Base-by-base conservation (phyloP, 2,329 filamentous ascomycete species). In the Fusarium sp. region DNA sequence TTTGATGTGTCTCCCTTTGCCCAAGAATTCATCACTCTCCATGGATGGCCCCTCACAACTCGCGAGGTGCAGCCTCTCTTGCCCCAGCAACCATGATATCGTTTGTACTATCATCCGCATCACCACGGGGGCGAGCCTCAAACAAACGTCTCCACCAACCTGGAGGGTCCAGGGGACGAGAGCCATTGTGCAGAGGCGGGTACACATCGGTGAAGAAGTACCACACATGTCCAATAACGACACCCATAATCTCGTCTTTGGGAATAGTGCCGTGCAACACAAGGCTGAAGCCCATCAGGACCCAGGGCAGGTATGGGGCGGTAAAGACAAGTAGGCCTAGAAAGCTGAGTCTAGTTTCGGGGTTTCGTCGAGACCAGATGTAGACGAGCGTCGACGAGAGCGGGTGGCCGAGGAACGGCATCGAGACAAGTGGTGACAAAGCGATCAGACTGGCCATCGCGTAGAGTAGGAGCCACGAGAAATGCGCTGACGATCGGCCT, bases 121-220 rank as follows among this genome's bases (percentile, higher is more conserved):
- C 81, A 26, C 80, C 75, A 29, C 71, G 73, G 31, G 74, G 78
- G 43, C 80, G 79, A n/a, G 83, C 80, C 65, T 89, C 93, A 72
- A 97, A 97, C 15, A 98, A 73, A 38, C 93, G 85, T 55, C 91
- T 85, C 94, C 94, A 99, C 89, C 92, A 97, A 57, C 81, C 79
- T 0, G 95, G 95, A 34, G 95, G 94, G 70, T 97, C 94, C 43
- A 99, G 82, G 1, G 95, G 95, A 53, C 91, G 85, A 47, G 90
- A 89, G 15, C 92, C 92, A 63, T 90, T 88, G 77, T 97, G 91
- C 39, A 97, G 85, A 4, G 93, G 91, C 4, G 95, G 95, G 76
- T 97, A 99, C 13, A 99, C 93, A 75, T 99, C 95, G 58, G 89
- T 91, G 77, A 98, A 97, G 80, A 97, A 99, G 77, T 98, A 99